Percentiles rank a stretch among this genome's conserved stretches.
These are phyloP conservation scores for cucumber (Cucumis sativus) DNA, from an alignment of 306 rosid genomes.

Conservation along the genomic window Cucumber_9930_V3 NC_026657.2:8667501-8668000, in stretches of 20 bases:
- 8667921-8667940: not conserved
- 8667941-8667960: slow-evolving; percentile 9
- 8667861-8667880: slow-evolving; percentile 7
- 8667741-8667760: slow-evolving; percentile 3
- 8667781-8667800: slow-evolving; percentile 8
- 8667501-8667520: slow-evolving; percentile 8
- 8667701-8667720: not conserved
- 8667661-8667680: slow-evolving; percentile 8
- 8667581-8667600: not conserved
- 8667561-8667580: slow-evolving; percentile 11
- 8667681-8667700: not conserved
- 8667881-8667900: slow-evolving; percentile 13
- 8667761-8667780: not conserved
- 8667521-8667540: not conserved
- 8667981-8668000: slow-evolving; percentile 6
- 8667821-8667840: not conserved
- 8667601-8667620: slow-evolving; percentile 24
- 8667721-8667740: not conserved
- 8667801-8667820: not conserved
- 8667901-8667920: not conserved
- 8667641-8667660: not conserved
- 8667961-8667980: slow-evolving; percentile 3
- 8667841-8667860: slow-evolving; percentile 4
- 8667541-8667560: not conserved
- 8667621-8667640: slow-evolving; percentile 20